phyloP scores from a whole-genome alignment of 208 protist species.

The Trypanosoma lewisi region DNA sequence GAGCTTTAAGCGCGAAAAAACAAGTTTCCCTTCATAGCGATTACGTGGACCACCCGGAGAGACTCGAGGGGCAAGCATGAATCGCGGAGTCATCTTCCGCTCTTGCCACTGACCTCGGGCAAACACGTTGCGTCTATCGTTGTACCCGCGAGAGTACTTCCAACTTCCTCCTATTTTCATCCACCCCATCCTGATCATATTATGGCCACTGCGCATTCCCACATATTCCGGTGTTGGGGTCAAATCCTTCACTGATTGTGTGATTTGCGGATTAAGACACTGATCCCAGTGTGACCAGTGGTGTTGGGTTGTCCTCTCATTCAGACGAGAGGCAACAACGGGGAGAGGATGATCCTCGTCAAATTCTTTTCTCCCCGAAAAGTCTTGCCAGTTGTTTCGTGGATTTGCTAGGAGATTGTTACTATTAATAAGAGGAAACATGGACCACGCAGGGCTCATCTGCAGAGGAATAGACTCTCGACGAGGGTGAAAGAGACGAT shows the following conservation, averaged over 20 bases:
- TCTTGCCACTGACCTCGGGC: conserved; percentile 89
- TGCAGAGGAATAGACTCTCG: conserved; percentile 73
- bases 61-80: conserved; percentile 89
- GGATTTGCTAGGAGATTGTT: conserved; percentile 84
- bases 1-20: conserved; percentile 50
- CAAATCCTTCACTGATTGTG: conserved; percentile 58
- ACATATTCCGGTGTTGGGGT: conserved; percentile 84
- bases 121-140: conserved; percentile 73
- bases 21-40: conserved; percentile 84
- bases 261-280: conserved; percentile 84
- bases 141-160: conserved; percentile 85
- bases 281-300: conserved; percentile 88
- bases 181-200: conserved; percentile 90
- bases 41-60: conserved; percentile 77
- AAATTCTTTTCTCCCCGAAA: conserved; percentile 69
- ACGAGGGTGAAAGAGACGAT: conserved; percentile 72
- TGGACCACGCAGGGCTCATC: conserved; percentile 69
- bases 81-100: conserved; percentile 89
- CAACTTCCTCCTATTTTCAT: conserved; percentile 90
- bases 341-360: conserved; percentile 84
- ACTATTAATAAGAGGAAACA: conserved; percentile 89
- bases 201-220: conserved; percentile 77
- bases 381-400: conserved; percentile 83
- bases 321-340: conserved; percentile 71
- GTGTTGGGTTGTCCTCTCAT: conserved; percentile 73